A percentile compares a stretch with the other conserved stretches of the same genome.
These are phyloP conservation scores for Fraxinus albicans DNA, from an alignment of 305 asterid genomes.

Conservation along the genomic window DNA sequence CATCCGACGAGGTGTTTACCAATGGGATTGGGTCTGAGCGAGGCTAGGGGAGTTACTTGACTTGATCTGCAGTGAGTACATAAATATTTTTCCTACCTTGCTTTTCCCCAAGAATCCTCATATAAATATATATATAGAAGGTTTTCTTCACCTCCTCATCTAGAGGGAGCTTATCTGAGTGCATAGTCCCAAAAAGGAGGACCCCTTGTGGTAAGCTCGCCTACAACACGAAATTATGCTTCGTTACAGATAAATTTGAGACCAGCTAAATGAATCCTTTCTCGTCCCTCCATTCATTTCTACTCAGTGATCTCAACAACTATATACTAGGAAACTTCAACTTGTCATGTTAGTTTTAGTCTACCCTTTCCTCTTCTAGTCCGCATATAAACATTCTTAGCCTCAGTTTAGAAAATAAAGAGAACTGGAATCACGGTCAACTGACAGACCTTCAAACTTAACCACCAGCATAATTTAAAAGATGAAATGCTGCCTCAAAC, in stretches of 20 bases:
- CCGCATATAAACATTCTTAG: background rate
- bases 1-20: background rate
- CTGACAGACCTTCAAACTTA: background rate
- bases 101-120: background rate
- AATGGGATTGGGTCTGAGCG: background rate
- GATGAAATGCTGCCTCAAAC: background rate
- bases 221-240: background rate
- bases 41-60: background rate
- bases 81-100: background rate
- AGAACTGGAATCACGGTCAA: background rate
- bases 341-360: background rate
- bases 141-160: background rate
- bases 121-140: background rate
- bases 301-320: background rate
- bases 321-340: background rate
- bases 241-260: background rate
- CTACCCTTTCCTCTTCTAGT: background rate
- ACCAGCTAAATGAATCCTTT: background rate
- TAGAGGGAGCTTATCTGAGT: background rate
- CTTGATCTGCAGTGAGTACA: background rate
- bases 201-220: background rate
- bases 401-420: background rate
- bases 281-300: background rate
- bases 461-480: background rate
- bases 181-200: background rate